These are phyloP conservation scores for Epichloe gansuensis DNA, from an alignment of 2,329 filamentous ascomycete genomes.

Conservation along the genomic window DNA sequence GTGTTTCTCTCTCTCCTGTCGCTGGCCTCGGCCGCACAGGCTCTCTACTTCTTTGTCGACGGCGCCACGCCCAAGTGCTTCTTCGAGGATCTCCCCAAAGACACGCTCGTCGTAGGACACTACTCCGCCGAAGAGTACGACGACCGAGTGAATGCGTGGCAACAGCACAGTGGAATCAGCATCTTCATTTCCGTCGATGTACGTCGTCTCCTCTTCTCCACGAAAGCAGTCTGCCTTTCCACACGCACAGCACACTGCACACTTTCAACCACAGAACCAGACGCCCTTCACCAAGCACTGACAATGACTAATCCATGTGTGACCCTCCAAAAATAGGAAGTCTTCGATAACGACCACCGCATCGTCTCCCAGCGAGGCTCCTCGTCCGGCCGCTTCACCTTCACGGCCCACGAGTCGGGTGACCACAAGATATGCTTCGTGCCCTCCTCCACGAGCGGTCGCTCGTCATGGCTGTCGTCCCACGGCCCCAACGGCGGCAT, in stretches of 20 bases:
- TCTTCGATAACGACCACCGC: constrained; percentile 95
- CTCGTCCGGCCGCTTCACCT: constrained; percentile 76
- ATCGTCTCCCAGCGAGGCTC: constrained; percentile 78
- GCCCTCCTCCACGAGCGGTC: constrained; percentile 60
- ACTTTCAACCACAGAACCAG: not conserved
- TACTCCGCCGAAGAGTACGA: constrained; percentile 82
- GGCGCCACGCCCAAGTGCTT: constrained; percentile 82
- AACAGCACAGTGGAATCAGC: constrained; percentile 60
- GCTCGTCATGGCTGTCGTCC: constrained; percentile 59
- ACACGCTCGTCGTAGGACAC: constrained; percentile 89
- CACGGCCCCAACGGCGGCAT: constrained; percentile 60
- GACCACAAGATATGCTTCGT: constrained; percentile 95
- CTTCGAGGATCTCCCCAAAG: constrained; percentile 95
- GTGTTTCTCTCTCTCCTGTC: constrained; percentile 53
- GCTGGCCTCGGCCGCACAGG: constrained; percentile 55
- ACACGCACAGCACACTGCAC: not conserved
- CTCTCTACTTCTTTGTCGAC: constrained; percentile 93
- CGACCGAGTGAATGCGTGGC: constrained; percentile 54
- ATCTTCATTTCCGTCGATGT: constrained; percentile 88
- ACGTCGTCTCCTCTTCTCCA: constrained; percentile 17
- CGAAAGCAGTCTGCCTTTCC: not conserved
- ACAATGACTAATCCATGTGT: not conserved
- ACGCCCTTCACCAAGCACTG: not conserved
- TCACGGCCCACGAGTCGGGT: constrained; percentile 87
- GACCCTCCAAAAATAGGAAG: constrained; percentile 43